Evolutionary conservation across 192 early-diverging fungal species (phyloP), one percentile per base, ranked within the genome.

Genomic region (Coemansia asiatica): DNA sequence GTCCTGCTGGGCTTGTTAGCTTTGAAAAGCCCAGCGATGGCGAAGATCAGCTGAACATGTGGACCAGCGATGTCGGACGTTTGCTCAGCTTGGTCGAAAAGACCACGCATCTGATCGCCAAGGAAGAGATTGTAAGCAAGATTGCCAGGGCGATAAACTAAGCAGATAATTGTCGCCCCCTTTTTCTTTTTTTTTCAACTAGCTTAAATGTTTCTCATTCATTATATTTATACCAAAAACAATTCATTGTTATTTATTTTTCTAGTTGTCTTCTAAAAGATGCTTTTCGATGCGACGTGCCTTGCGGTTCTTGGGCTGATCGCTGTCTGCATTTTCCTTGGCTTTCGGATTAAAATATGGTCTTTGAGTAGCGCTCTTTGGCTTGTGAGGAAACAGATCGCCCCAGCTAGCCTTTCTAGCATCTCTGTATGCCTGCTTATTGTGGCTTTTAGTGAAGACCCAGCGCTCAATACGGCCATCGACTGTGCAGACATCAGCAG

Each of bases 71-170:
- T 72, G 91, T 99, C 53, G 90, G 92, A 66, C 85, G 85, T 9
- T 83, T 99, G 38, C 83, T 99, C 63, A 85, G 89, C 6, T 77
- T 98, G 83, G 93, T 99, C 56, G 95, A 93, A 60, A 98, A 98
- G 86, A 98, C 95, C 29, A 91, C 89, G 66, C 92, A 94, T 72
- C 77, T 93, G 69, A 92, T 94, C 58, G 87, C 90, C 46, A 94
- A 94, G 80, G 92, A 94, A 71, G 91, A 94, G 85, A 94, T 92
- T 83, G 88, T 93, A 22, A 88, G 91, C 80, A 91, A 88, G 68
- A 92, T 92, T 61, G 84, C 89, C 44, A 87, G 22, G 58, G 87
- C 53, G 83, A 83, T 19, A 87, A 54, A 54, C 51, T 54, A 54
- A 7, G 51, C 26, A 1, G 4, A 80, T 38, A 84, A 68, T 68